A percentile compares a stretch with the other conserved stretches of the same genome.
phyloP scores from a whole-genome alignment of 2,329 filamentous ascomycete genomes.

The Juglanconis oblonga region DNA sequence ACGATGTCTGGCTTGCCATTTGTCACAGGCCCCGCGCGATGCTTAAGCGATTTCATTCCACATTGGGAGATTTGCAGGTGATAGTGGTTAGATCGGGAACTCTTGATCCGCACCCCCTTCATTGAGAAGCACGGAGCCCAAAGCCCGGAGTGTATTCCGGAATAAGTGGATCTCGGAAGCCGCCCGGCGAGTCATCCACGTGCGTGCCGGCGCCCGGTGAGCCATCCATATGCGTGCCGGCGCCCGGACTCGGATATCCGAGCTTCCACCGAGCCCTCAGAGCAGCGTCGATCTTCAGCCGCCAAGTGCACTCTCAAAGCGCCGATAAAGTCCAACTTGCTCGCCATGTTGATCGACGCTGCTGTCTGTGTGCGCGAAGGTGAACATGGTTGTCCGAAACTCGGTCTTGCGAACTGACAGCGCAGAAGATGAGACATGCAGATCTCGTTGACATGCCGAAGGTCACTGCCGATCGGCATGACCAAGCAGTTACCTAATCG shows the following conservation, averaged over 20 bases:
- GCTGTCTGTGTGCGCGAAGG: too few species aligned
- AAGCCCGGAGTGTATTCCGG: too few species aligned
- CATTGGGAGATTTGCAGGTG: too few species aligned
- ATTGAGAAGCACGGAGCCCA: too few species aligned
- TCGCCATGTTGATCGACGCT: too few species aligned
- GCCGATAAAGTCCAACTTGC: too few species aligned
- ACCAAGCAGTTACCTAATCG: not conserved
- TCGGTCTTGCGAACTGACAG: not conserved
- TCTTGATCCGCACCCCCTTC: too few species aligned
- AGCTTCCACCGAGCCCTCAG: not conserved
- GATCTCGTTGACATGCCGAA: not conserved
- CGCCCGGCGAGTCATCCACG: not conserved
- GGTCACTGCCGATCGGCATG: not conserved
- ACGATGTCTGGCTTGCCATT: too few species aligned
- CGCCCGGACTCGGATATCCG: not conserved
- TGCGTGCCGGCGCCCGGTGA: not conserved
- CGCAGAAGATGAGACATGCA: not conserved
- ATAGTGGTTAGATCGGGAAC: too few species aligned
- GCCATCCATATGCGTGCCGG: not conserved
- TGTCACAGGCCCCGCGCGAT: too few species aligned
- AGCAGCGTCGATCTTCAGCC: not conserved
- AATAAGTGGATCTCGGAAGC: not conserved
- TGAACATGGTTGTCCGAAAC: not conserved
- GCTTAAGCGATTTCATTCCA: too few species aligned
- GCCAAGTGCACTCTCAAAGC: too few species aligned